These are phyloP conservation scores for Cardamine occulta DNA, from an alignment of 345 rosid species.

Conservation along the genomic window DNA sequence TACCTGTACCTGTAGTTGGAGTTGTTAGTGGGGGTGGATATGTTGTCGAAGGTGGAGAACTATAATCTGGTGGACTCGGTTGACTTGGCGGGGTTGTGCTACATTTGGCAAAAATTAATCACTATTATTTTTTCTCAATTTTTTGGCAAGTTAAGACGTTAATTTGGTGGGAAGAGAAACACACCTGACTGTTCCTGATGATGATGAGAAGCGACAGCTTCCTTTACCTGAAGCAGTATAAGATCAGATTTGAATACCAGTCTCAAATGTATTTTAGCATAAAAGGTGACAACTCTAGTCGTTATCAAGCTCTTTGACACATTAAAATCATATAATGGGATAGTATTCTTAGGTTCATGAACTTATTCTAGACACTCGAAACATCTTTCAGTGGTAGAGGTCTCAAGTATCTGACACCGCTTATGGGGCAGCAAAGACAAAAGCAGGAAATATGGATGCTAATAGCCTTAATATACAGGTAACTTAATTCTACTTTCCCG, in stretches of 20 bases:
- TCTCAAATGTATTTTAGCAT: constrained; percentile 6
- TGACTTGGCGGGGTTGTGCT: constrained; percentile 70
- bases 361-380: constrained; percentile 7
- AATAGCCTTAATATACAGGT: constrained; percentile 4
- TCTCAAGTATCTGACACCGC: constrained; percentile 4
- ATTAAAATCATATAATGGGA: constrained; percentile 16
- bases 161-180: constrained; percentile 11
- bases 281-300: constrained; percentile 19
- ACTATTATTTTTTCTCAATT: constrained; percentile 12
- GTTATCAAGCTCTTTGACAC: neutral
- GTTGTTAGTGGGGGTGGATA: constrained; percentile 47
- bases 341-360: constrained; percentile 18
- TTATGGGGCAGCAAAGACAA: constrained; percentile 8
- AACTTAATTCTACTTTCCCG: constrained; percentile 3
- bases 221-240: constrained; percentile 67
- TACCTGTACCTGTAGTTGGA: constrained; percentile 42
- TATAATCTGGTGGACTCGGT: constrained; percentile 43
- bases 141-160: constrained; percentile 27
- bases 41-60: constrained; percentile 49
- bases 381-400: constrained; percentile 15
- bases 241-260: constrained; percentile 13
- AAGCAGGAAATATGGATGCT: neutral
- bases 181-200: constrained; percentile 49
- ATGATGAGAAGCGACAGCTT: constrained; percentile 65
- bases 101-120: constrained; percentile 38